Conservation (phyloP, 1,284 basidiomycete species). For the Rhodotorula sp. region DNA sequence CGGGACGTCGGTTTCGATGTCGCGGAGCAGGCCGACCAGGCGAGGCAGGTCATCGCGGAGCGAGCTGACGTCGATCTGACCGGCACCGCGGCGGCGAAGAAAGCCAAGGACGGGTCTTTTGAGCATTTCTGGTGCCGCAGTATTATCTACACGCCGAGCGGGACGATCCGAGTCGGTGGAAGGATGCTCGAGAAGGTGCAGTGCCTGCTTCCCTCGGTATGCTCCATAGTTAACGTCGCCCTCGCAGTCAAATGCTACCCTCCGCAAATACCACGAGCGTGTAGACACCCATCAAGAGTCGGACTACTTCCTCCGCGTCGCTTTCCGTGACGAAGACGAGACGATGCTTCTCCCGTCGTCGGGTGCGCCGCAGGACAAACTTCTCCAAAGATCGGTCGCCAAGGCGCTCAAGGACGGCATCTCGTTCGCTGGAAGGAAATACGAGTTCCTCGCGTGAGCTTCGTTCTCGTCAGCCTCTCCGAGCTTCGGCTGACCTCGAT, state of each 20-base stretch:
- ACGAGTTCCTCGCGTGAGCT: constrained; percentile 22
- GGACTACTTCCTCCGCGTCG: constrained; percentile 65
- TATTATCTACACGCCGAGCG: constrained; percentile 35
- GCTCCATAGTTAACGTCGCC: constrained; percentile 50
- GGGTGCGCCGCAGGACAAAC: neutral
- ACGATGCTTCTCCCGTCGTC: neutral
- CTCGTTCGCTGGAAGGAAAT: constrained; percentile 36
- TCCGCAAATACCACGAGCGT: constrained; percentile 50
- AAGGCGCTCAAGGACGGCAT: constrained; percentile 47
- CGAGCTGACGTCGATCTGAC: neutral
- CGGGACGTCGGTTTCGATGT: neutral
- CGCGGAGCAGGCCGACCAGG: neutral
- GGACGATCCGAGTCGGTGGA: constrained; percentile 59
- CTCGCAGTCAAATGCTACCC: constrained; percentile 41
- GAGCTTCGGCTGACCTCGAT: neutral
- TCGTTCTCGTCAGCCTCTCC: neutral
- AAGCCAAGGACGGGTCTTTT: no score
- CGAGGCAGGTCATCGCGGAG: neutral
- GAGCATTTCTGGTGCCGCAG: constrained; percentile 23
- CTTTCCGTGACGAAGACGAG: constrained; percentile 71
- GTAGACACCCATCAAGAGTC: constrained; percentile 45
- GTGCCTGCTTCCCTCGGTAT: constrained; percentile 44
- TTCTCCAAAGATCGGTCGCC: constrained; percentile 41
- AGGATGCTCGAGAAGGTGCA: constrained; percentile 70
- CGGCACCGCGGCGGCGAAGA: neutral